Base-by-base conservation (phyloP, 495 filamentous ascomycete species). In the Tuber aestivum region DNA sequence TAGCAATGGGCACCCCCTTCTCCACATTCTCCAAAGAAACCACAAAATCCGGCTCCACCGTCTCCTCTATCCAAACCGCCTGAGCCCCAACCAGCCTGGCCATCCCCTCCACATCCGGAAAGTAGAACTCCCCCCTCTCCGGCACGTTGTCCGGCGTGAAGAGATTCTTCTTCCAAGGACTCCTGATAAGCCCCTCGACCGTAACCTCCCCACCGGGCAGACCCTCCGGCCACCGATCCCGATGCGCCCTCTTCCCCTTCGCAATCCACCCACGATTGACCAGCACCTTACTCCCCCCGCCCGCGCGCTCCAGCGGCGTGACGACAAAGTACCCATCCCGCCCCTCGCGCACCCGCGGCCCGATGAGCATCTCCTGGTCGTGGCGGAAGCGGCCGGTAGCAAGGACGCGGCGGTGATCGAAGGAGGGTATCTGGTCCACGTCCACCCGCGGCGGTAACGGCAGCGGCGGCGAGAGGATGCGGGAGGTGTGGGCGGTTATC, bases 81-180 rank as follows among this genome's bases (percentile, higher is more conserved):
- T 97, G 92, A 78, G 92, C 93, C 1, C 92, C 93, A 68, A 90
- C 91, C 80, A 93, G 84, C 61, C 86, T 86, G n/a, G 95, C 95
- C 95, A 99, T 99, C 86, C 97, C 88, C 80, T 89, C 83, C 69
- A 99, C 92, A 84, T 97, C 96, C 1, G 95, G 95, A 78, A 98
- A 99, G 84, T 97, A 95, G 82, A 95, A 99, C 85, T 92, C 91
- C 72, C 90, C 89, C 75, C 87, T 88, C 76, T 94, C 91, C 0
- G 94, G 94, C 76, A 89, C 86, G 80, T 98, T 99, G 0, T 90
- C 90, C 0, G 95, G 95, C 75, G 95, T 99, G 82, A 99, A 99
- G 88, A 94, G 91, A 82, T 99, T 99, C 88, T 93, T 96, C 87
- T 94, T 92, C 91, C 93, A 96, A 41, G 96, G 95, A 86, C 94